Evolutionary conservation across 306 rosid genomes (phyloP), one percentile per base, ranked within the genome.

Genomic region (Echinosophora koreensis): DNA sequence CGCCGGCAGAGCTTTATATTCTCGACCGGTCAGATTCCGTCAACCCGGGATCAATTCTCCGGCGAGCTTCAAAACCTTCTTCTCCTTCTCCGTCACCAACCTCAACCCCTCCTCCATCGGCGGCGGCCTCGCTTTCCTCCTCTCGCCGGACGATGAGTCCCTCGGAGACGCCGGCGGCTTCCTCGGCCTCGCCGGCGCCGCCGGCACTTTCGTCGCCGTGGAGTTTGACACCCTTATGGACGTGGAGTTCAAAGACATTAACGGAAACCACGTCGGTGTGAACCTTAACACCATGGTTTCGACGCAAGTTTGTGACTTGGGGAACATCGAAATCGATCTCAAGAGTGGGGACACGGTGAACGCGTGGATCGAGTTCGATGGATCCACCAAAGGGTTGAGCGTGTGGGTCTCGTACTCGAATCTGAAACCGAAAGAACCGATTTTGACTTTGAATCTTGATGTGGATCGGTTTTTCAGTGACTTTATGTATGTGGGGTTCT

Each of bases 151-250:
- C 55, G 90, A 73, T 3, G 87, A 87, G 1, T 5, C 84, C 0
- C 35, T 96, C 18, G 99, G 99, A 0, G 88, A 82, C 30, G 90
- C 97, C 4, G 99, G 99, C 0, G 98, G 98, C 13, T 86, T 52
- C 41, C 82, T 96, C n/a, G 99, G 99, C 0, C 87, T 96, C 5
- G 72, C 66, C 2, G 82, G 70, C 10, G 56, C 77, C 10, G 68
- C 46, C 15, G n/a, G 79, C 1, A 85, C 83, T 0, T 96, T 86
- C 44, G 41, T 96, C 50, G 99, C 99, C n/a, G 94, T 92, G 6
- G 99, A 96, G 68, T 96, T 92, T 47, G 99, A 96, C 51, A 96
- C 99, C 0, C 84, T 92, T 0, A 92, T 92, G 99, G 98, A 96
- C 81, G 96, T 88, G 6, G 97, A 89, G 77, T 96, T 89, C 77